phyloP scores from a whole-genome alignment of 2,329 filamentous ascomycete genomes.

The Alternaria conjuncta region DNA sequence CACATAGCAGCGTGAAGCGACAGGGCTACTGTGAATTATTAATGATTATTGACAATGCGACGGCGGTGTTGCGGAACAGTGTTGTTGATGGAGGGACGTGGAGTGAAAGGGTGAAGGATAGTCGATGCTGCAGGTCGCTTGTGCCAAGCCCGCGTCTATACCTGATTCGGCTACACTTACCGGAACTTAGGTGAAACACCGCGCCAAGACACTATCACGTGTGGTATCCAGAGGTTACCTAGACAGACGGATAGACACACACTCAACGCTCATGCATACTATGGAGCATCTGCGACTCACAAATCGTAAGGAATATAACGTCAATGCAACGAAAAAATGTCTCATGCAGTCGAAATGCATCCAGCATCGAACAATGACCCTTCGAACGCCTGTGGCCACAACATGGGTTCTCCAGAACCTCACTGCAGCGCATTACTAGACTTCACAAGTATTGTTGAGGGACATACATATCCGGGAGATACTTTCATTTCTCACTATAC shows the following conservation, averaged over 20 bases:
- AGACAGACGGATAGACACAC: neutral
- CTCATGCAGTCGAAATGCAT: neutral
- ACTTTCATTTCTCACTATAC: neutral
- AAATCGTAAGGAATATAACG: neutral
- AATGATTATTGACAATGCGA: neutral
- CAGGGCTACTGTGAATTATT: neutral
- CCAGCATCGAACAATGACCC: neutral
- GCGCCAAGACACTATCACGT: conserved; percentile 15
- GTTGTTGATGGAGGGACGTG: neutral
- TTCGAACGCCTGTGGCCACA: neutral
- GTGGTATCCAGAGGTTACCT: neutral
- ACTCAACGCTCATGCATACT: neutral
- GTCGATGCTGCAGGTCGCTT: neutral
- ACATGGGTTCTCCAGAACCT: neutral
- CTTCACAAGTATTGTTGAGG: too few species aligned
- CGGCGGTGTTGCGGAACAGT: neutral
- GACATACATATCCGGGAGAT: too few species aligned
- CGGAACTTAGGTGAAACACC: conserved; percentile 7
- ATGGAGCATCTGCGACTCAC: neutral
- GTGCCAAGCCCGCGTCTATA: conserved; percentile 8
- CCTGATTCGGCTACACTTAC: neutral
- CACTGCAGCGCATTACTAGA: neutral
- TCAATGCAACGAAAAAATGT: neutral
- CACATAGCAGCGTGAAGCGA: conserved; percentile 3
- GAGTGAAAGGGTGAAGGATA: neutral